Base-by-base conservation (phyloP, 2,329 filamentous ascomycete species). In the Dichotomopilus funicola region DNA sequence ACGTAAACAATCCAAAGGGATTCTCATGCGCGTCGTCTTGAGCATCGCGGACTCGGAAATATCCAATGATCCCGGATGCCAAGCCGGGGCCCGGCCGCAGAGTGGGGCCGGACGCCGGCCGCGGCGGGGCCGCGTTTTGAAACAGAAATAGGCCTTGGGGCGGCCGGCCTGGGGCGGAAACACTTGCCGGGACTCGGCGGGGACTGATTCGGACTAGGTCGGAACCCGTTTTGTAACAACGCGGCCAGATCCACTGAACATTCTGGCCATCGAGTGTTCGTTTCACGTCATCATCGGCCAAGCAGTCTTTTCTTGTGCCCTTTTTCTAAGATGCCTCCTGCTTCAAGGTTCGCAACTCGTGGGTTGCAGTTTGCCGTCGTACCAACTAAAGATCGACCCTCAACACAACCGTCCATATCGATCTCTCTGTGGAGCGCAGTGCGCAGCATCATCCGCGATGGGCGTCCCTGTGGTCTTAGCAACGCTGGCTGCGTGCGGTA, bases 401-500 rank as follows among this genome's bases (percentile, higher is more conserved):
- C 4, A 36, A 40, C 36, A 19, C 4, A 13, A 12, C n/a, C n/a
- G 33, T n/a, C 37, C 27, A 8, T 19, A 34, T n/a, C 34, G 44
- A 13, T 12, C 36, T n/a, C 36, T 6, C 48, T 49, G 6, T n/a
- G 31, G 13, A 34, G 37, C 6, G 38, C 10, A n/a, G 27, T n/a
- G 13, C 13, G 10, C 48, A 51, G 7, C 27, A 34, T 49, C 11
- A 34, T 33, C 37, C 49, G 59, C 36, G 41, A 67, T 67, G 65
- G 53, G 51, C 33, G 56, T 66, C 42, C 62, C 65, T 4, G 59
- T 58, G 5, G 58, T 55, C 3, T 55, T 66, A 38, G 62, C 64
- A 49, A 66, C 65, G 2, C 45, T 65, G 13, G 65, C 65, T 36
- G 65, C 65, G 11, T 65, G 64, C 46, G 65, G 65, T 37, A 65